phyloP scores from a whole-genome alignment of 371 early-diverging fungal genomes.

The Mucor piriformis region DNA sequence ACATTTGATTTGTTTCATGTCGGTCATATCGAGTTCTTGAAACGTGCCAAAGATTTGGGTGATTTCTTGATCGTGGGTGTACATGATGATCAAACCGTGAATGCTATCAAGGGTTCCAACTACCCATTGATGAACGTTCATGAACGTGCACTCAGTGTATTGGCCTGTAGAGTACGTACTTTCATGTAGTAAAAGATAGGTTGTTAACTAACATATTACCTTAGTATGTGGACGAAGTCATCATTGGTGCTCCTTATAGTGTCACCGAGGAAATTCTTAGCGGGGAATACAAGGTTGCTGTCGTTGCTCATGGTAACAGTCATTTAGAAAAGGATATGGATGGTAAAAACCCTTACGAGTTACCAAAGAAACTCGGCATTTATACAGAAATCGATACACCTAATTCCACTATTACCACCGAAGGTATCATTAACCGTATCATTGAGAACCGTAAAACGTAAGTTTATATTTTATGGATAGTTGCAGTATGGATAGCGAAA shows the following conservation, averaged over 20 bases:
- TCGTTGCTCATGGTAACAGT: constrained; percentile 81
- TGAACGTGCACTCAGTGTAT: constrained; percentile 88
- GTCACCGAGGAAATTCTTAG: constrained; percentile 80
- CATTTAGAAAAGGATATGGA: constrained; percentile 66
- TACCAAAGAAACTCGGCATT: constrained; percentile 76
- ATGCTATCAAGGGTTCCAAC: constrained; percentile 83
- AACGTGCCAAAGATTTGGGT: constrained; percentile 83
- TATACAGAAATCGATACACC: constrained; percentile 78
- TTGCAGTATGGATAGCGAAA: background rate
- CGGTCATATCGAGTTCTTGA: constrained; percentile 94
- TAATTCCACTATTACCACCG: constrained; percentile 77
- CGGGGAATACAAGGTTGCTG: constrained; percentile 79
- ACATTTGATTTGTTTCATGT: constrained; percentile 97
- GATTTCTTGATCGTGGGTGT: constrained; percentile 94
- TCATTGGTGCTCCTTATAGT: constrained; percentile 87
- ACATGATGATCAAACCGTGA: constrained; percentile 90
- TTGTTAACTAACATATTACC: no score
- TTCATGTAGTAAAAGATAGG: no score
- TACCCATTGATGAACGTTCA: constrained; percentile 94
- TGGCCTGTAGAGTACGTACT: constrained; percentile 74
- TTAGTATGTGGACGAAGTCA: constrained; percentile 88
- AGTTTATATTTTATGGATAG: constrained; percentile 22
- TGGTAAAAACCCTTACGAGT: constrained; percentile 82
- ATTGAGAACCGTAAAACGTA: constrained; percentile 82
- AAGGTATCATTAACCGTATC: constrained; percentile 85